A percentile compares a stretch with the other conserved stretches of the same genome.
Evolutionary conservation across 2,329 filamentous ascomycete genomes (phyloP).

Genomic region (Blumeria hordei): DNA sequence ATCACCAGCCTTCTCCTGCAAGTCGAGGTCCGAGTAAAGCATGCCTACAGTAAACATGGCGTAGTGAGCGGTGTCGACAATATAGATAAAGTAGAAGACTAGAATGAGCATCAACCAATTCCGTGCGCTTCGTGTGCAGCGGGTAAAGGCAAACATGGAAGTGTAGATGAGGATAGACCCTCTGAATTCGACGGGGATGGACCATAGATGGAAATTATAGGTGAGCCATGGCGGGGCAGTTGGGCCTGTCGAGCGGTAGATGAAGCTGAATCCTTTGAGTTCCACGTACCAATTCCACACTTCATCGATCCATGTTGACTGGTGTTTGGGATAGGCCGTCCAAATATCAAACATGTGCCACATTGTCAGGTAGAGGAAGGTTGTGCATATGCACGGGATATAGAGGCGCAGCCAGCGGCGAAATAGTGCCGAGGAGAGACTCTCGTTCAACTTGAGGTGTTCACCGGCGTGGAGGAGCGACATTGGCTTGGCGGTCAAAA

Average conservation of each 20-base stretch:
- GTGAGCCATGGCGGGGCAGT: constrained; percentile 25
- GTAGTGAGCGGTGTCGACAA: constrained; percentile 38
- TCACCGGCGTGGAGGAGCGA: constrained; percentile 18
- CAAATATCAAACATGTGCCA: constrained; percentile 13
- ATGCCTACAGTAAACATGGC: constrained; percentile 36
- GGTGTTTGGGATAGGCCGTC: constrained; percentile 5
- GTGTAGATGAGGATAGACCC: constrained; percentile 41
- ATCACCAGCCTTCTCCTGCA: constrained; percentile 24
- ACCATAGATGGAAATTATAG: constrained; percentile 33
- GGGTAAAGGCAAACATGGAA: constrained; percentile 25
- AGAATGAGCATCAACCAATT: constrained; percentile 28
- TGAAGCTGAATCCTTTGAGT: constrained; percentile 44
- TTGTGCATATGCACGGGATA: constrained; percentile 21
- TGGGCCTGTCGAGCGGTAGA: constrained; percentile 30
- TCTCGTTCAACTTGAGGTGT: constrained; percentile 16
- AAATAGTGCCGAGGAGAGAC: constrained; percentile 22
- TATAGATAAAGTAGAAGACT: constrained; percentile 40
- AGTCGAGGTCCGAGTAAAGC: constrained; percentile 35
- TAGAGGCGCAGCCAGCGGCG: constrained; percentile 23
- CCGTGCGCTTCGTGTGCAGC: constrained; percentile 27
- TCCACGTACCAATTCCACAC: constrained; percentile 18
- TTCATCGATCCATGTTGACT: constrained; percentile 8
- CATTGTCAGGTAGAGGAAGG: constrained; percentile 15
- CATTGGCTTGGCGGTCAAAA: constrained; percentile 21
- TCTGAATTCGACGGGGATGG: constrained; percentile 35